These are phyloP conservation scores for Populus hybrid DNA, from an alignment of 441 rosid species.

Conservation along the genomic window DNA sequence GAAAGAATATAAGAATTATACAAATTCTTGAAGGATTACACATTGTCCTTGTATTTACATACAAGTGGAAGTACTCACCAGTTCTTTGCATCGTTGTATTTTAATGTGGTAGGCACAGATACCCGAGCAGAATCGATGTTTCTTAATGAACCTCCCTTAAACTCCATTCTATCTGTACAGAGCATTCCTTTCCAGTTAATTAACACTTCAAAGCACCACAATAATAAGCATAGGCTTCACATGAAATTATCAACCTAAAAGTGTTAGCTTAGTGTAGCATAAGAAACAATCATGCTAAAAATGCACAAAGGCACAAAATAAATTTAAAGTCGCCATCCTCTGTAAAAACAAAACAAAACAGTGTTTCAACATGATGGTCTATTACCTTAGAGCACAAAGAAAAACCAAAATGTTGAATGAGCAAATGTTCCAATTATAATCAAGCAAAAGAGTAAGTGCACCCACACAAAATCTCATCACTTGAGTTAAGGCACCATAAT, in stretches of 20 bases:
- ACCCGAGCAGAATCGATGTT: constrained; percentile 90
- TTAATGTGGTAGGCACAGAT: constrained; percentile 78
- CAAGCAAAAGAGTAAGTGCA: background rate
- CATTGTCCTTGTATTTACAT: background rate
- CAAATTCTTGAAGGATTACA: background rate
- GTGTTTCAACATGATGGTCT: background rate
- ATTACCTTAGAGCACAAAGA: background rate
- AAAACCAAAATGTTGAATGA: background rate
- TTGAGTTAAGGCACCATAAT: background rate
- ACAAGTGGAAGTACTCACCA: constrained; percentile 48
- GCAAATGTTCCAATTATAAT: background rate
- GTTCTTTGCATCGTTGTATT: constrained; percentile 71
- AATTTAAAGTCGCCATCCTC: background rate
- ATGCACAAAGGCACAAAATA: background rate
- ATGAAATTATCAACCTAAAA: background rate
- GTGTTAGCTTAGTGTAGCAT: background rate
- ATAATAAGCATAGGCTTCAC: background rate
- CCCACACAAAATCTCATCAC: background rate
- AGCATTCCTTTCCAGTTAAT: constrained; percentile 9
- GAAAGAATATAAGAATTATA: background rate
- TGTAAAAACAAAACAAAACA: too few species aligned
- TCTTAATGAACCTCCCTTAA: constrained; percentile 82
- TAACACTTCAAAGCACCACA: constrained; percentile 6
- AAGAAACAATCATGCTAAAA: background rate
- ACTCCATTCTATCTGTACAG: constrained; percentile 80